Percentiles rank a stretch among this genome's conserved stretches.
Evolutionary conservation across 2,329 filamentous ascomycete genomes (phyloP).

Genomic region (Fusarium multiceps): DNA sequence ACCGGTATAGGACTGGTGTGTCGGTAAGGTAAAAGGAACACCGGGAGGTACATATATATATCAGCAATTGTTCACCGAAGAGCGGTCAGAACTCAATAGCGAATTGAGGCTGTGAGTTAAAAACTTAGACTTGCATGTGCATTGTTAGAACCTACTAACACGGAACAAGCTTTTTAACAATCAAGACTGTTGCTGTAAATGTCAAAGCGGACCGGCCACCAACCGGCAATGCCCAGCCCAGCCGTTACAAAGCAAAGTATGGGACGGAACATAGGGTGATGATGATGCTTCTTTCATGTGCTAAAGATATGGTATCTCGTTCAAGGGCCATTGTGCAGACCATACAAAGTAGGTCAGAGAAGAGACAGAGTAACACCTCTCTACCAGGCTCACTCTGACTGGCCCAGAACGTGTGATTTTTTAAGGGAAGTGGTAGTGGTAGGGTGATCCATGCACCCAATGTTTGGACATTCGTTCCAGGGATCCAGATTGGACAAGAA

Average conservation of each 20-base stretch:
- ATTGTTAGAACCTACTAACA: constrained; percentile 4
- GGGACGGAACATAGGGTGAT: constrained; percentile 12
- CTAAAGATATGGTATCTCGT: background rate
- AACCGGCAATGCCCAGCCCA: background rate
- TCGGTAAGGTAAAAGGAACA: constrained; percentile 12
- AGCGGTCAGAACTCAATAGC: constrained; percentile 23
- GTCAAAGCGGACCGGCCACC: background rate
- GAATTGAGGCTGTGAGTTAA: constrained; percentile 2
- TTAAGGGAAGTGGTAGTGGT: constrained; percentile 18
- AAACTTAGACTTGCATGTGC: constrained; percentile 10
- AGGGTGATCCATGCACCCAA: constrained; percentile 33
- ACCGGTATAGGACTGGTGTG: background rate
- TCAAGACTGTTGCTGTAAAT: background rate
- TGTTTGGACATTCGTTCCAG: constrained; percentile 12
- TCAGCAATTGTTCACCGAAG: constrained; percentile 20
- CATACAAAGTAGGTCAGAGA: constrained; percentile 17
- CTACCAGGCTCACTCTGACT: constrained; percentile 26
- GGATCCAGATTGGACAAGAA: constrained; percentile 32
- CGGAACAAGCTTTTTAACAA: constrained; percentile 7
- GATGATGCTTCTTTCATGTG: constrained; percentile 2
- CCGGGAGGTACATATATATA: background rate
- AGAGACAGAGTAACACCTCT: constrained; percentile 33
- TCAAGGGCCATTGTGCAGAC: background rate
- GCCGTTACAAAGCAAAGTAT: background rate
- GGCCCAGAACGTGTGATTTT: constrained; percentile 37